Percentiles rank a stretch among this genome's conserved stretches.
phyloP scores from a whole-genome alignment of 2,329 filamentous ascomycete species.

The Alternaria brassicae region DNA sequence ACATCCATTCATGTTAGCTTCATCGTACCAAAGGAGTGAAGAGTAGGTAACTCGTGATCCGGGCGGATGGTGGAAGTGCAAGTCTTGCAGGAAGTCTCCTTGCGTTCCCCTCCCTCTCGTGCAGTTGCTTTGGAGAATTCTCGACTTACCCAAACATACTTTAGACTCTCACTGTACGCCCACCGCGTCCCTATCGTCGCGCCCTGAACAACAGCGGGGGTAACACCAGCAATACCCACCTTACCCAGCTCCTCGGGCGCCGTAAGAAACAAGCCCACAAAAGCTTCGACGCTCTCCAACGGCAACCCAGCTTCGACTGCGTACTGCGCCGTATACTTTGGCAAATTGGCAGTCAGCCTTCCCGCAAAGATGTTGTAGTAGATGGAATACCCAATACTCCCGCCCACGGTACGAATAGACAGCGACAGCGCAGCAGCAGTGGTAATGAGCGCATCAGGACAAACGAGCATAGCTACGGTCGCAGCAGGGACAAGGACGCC shows the following conservation, averaged over 20 bases:
- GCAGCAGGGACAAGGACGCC: slow-evolving; percentile 47
- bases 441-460: slow-evolving; percentile 44
- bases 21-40: neutral
- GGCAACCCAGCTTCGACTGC: slow-evolving; percentile 52
- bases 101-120: too few relatives aligned
- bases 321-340: slow-evolving; percentile 34
- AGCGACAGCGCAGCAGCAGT: slow-evolving; percentile 54
- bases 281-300: slow-evolving; percentile 42
- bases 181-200: slow-evolving; percentile 39
- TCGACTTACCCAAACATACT: slow-evolving; percentile 38
- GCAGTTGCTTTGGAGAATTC: too few relatives aligned
- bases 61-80: too few relatives aligned
- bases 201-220: slow-evolving; percentile 33
- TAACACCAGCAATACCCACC: slow-evolving; percentile 34
- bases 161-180: slow-evolving; percentile 42
- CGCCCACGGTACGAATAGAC: slow-evolving; percentile 54
- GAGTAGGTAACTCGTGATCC: neutral
- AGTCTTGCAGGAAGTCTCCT: too few relatives aligned
- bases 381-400: slow-evolving; percentile 47
- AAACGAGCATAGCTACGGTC: slow-evolving; percentile 45
- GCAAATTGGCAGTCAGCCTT: slow-evolving; percentile 36
- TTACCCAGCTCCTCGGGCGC: slow-evolving; percentile 26
- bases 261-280: slow-evolving; percentile 45
- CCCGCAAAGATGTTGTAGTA: slow-evolving; percentile 48
- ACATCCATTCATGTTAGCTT: neutral